Conservation (phyloP, 2,329 filamentous ascomycete species). For the Ophiosphaerella korrae region DNA sequence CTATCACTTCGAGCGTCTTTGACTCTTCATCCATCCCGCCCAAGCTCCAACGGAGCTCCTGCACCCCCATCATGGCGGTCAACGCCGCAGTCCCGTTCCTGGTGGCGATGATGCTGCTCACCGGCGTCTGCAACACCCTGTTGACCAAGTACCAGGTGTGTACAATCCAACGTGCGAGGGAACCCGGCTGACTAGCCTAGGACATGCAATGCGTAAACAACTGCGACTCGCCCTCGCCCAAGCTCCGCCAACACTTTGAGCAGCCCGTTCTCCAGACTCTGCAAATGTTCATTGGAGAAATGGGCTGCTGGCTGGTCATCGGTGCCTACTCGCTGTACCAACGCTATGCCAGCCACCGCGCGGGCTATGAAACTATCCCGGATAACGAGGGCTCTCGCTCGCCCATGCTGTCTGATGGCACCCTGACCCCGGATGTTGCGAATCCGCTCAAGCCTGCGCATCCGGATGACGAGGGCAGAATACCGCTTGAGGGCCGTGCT, state of each 20-base stretch:
- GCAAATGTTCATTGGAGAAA: constrained; percentile 98
- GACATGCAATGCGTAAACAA: constrained; percentile 97
- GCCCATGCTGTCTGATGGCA: constrained; percentile 51
- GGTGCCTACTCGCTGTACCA: constrained; percentile 70
- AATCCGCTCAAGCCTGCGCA: constrained; percentile 57
- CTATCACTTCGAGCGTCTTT: constrained; percentile 8
- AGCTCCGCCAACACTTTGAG: constrained; percentile 76
- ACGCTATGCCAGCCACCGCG: constrained; percentile 56
- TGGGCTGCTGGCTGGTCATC: constrained; percentile 93
- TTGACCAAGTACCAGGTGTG: constrained; percentile 92
- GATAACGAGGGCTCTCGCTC: constrained; percentile 37
- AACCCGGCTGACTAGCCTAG: constrained; percentile 51
- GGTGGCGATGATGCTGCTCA: constrained; percentile 94
- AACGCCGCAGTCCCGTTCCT: constrained; percentile 78
- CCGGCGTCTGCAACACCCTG: constrained; percentile 94
- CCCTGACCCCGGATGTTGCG: constrained; percentile 51
- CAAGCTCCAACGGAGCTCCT: constrained; percentile 12
- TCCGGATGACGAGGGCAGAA: constrained; percentile 60
- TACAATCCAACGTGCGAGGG: neutral
- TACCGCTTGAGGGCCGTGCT: constrained; percentile 70
- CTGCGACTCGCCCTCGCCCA: constrained; percentile 73
- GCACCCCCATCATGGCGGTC: constrained; percentile 64
- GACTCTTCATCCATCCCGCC: neutral
- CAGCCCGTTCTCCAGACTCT: constrained; percentile 94
- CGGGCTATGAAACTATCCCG: constrained; percentile 70